Conservation (phyloP, 345 rosid species). For the Microthlaspi erraticum region DNA sequence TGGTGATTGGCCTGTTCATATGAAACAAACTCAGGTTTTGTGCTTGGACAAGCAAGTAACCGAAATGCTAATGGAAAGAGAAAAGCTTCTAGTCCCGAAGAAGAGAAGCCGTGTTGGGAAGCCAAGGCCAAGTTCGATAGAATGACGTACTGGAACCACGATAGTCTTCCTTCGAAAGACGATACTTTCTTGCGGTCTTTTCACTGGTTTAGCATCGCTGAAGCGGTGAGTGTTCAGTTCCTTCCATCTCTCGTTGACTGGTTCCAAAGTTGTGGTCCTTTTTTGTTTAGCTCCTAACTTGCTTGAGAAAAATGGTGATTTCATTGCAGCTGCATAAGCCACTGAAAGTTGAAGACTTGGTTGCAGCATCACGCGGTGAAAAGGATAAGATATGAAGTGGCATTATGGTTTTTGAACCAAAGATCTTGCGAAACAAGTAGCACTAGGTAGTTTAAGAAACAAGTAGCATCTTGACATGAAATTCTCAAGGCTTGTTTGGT, state of each 20-base stretch:
- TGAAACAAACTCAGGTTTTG: conserved; percentile 57
- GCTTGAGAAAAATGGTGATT: conserved; percentile 14
- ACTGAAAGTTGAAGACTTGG: conserved; percentile 64
- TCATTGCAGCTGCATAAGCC: conserved; percentile 73
- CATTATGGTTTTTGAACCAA: neutral
- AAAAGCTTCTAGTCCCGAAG: conserved; percentile 52
- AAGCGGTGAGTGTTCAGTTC: conserved; percentile 60
- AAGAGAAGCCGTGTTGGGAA: conserved; percentile 64
- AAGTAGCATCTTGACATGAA: conserved; percentile 9
- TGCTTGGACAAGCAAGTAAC: conserved; percentile 63
- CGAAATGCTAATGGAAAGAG: conserved; percentile 48
- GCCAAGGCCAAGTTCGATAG: conserved; percentile 71
- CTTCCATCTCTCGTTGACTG: neutral
- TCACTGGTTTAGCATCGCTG: conserved; percentile 75
- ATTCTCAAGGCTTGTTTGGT: conserved; percentile 23
- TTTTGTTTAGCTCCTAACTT: neutral
- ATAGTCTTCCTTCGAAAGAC: conserved; percentile 71
- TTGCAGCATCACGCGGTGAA: conserved; percentile 39
- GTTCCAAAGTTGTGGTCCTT: neutral
- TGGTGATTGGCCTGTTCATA: neutral
- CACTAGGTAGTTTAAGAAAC: neutral
- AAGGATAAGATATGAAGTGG: conserved; percentile 4
- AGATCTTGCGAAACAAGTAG: conserved; percentile 13
- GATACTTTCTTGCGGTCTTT: conserved; percentile 75
- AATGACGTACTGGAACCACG: conserved; percentile 89